These are phyloP conservation scores for Neofusicoccum parvum DNA, from an alignment of 2,329 filamentous ascomycete genomes.

Conservation along the genomic window DNA sequence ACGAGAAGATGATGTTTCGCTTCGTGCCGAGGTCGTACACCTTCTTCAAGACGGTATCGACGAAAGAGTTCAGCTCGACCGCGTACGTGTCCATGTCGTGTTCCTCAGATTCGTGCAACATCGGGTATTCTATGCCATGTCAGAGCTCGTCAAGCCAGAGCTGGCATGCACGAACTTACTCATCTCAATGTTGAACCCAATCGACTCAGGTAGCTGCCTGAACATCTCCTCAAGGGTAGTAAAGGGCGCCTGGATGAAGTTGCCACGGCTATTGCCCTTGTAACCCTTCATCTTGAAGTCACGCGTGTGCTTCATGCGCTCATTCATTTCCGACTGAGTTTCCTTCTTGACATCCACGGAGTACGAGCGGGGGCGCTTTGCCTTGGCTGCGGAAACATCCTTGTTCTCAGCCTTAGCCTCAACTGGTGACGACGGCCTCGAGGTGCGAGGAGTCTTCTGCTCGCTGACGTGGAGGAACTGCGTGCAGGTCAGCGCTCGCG, in stretches of 20 bases:
- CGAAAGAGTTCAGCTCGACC: slow-evolving; percentile 94
- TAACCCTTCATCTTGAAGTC: slow-evolving; percentile 94
- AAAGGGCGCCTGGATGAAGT: slow-evolving; percentile 94
- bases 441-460: slow-evolving; percentile 50
- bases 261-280: slow-evolving; percentile 92
- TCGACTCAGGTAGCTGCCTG: slow-evolving; percentile 73
- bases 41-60: slow-evolving; percentile 86
- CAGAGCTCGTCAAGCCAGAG: slow-evolving; percentile 9
- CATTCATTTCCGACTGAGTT: slow-evolving; percentile 60
- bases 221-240: slow-evolving; percentile 95
- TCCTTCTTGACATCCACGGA: slow-evolving; percentile 58
- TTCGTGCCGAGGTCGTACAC: slow-evolving; percentile 83
- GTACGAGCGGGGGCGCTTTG: slow-evolving; percentile 55
- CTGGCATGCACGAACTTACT: slow-evolving; percentile 50
- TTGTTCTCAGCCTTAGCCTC: slow-evolving; percentile 23
- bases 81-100: slow-evolving; percentile 97
- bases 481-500: not conserved
- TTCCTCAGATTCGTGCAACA: slow-evolving; percentile 93
- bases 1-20: slow-evolving; percentile 95
- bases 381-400: slow-evolving; percentile 24
- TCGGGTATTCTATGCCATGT: slow-evolving; percentile 72
- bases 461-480: slow-evolving; percentile 81
- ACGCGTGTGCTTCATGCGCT: slow-evolving; percentile 95
- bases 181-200: slow-evolving; percentile 98
- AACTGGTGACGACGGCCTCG: slow-evolving; percentile 50